A percentile compares a stretch with the other conserved stretches of the same genome.
Evolutionary conservation across 768 basidiomycete species (phyloP).

Genomic region (Panaeolus cyanescens): DNA sequence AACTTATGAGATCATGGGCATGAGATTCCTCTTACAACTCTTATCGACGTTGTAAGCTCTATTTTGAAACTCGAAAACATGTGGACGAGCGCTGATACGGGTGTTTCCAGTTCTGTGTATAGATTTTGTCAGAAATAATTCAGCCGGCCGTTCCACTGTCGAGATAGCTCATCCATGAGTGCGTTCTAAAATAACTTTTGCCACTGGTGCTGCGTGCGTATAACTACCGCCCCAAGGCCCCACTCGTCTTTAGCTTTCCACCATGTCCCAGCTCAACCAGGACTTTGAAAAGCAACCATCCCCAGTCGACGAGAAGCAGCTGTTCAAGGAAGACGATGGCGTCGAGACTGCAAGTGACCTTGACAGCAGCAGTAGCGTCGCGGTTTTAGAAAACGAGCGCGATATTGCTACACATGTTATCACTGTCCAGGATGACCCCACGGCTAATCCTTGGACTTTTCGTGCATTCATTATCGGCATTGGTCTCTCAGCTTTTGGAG

Average conservation of each 20-base stretch:
- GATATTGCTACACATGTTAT: conserved; percentile 51
- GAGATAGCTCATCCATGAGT: not conserved
- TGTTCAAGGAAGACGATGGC: conserved; percentile 29
- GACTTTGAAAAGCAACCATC: conserved; percentile 27
- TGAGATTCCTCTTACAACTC: no score
- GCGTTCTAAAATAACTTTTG: not conserved
- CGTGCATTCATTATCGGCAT: conserved; percentile 49
- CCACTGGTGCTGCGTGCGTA: not conserved
- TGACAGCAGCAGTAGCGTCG: conserved; percentile 26
- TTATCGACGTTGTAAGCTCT: not conserved
- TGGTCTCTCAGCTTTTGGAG: conserved; percentile 49
- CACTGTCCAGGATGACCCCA: conserved; percentile 44
- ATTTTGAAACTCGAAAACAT: not conserved
- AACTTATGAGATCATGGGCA: no score
- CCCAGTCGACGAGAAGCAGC: conserved; percentile 33
- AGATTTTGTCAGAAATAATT: not conserved
- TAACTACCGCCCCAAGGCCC: not conserved
- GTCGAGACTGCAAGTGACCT: conserved; percentile 28
- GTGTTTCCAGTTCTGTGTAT: not conserved
- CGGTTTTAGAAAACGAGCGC: conserved; percentile 42
- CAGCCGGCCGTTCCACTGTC: not conserved
- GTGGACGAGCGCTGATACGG: not conserved
- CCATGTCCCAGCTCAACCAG: not conserved
- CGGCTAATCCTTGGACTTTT: conserved; percentile 47
- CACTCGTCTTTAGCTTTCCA: not conserved